Conservation (phyloP, 1,284 basidiomycete genomes). For the Cystobasidiaceae sp. region DNA sequence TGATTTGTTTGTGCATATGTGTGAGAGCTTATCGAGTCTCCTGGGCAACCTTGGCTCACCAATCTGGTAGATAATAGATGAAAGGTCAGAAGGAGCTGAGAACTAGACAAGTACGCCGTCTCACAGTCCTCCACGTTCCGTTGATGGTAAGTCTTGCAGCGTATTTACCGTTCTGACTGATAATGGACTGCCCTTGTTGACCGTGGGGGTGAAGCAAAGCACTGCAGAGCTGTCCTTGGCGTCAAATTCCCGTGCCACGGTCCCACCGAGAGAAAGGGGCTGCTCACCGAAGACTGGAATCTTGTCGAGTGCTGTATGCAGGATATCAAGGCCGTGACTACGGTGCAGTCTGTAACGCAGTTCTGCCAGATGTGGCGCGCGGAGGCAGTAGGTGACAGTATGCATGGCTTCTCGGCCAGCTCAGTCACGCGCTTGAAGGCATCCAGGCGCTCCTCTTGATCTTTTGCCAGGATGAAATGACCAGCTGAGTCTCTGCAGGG, state of each 20-base stretch:
- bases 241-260: not conserved
- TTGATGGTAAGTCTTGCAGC: constrained; percentile 60
- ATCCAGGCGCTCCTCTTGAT: constrained; percentile 50
- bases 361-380: constrained; percentile 73
- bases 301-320: constrained; percentile 66
- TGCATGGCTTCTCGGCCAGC: constrained; percentile 31
- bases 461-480: constrained; percentile 51
- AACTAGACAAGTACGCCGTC: constrained; percentile 47
- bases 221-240: constrained; percentile 41
- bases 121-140: constrained; percentile 62
- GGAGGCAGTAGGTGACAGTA: constrained; percentile 25
- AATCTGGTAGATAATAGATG: not conserved
- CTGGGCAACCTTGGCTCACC: not conserved
- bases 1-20: constrained; percentile 39
- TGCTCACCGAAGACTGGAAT: constrained; percentile 61
- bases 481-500: constrained; percentile 53
- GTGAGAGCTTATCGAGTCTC: not conserved
- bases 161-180: constrained; percentile 50
- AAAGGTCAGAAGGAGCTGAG: constrained; percentile 46
- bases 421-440: constrained; percentile 53
- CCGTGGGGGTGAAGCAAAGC: constrained; percentile 49
- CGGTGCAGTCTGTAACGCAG: constrained; percentile 80
- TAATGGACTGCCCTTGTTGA: constrained; percentile 43
- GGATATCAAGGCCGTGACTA: constrained; percentile 77
- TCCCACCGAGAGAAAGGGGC: not conserved